A percentile compares a stretch with the other conserved stretches of the same genome.
Evolutionary conservation across 2,329 filamentous ascomycete species (phyloP).

Genomic region (Fusarium sp.): DNA sequence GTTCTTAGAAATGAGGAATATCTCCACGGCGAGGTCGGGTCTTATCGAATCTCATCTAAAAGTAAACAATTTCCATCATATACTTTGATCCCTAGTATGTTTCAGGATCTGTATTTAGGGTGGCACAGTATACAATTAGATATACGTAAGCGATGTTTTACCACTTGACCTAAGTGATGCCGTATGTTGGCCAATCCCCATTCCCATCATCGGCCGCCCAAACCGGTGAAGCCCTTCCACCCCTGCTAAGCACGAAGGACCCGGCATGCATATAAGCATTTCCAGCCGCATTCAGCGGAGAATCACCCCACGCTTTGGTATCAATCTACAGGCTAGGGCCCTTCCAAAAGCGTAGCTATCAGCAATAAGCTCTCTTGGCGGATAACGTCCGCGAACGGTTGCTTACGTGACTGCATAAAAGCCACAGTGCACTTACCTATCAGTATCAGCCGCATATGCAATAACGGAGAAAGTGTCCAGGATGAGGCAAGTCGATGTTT

Average conservation of each 20-base stretch:
- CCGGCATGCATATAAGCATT: not conserved
- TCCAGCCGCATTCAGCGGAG: not conserved
- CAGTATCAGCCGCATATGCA: not conserved
- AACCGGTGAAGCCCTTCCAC: not conserved
- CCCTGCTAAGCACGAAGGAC: not conserved
- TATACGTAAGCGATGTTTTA: not conserved
- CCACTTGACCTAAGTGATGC: no score
- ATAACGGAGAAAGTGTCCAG: fast-evolving
- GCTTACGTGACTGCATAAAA: not conserved
- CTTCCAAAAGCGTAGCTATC: not conserved
- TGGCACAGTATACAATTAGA: not conserved
- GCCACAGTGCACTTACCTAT: not conserved
- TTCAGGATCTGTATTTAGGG: not conserved
- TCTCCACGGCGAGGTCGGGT: not conserved
- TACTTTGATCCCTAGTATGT: not conserved
- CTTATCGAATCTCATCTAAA: not conserved
- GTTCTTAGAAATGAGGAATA: not conserved
- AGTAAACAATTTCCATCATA: not conserved
- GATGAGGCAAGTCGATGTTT: no score
- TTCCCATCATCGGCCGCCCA: not conserved
- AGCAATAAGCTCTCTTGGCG: not conserved
- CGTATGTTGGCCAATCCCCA: not conserved
- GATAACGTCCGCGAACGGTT: no score
- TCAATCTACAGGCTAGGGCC: no score
- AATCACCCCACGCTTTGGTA: not conserved